Evolutionary conservation across 768 basidiomycete species (phyloP).

Genomic region (Candolleomyces eurysporus): DNA sequence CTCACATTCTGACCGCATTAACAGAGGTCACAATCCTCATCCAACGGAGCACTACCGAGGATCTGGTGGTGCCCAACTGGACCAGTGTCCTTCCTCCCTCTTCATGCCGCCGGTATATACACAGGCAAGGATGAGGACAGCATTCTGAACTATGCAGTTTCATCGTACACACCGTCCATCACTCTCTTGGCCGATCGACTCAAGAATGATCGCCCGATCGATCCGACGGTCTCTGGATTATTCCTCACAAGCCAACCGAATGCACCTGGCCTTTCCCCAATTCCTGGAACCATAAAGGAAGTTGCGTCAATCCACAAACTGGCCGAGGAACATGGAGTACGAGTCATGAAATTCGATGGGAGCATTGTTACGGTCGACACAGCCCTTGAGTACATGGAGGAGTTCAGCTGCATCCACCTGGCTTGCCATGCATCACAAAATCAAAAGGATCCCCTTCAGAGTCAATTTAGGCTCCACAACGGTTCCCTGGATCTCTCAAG

Average conservation of each 20-base stretch:
- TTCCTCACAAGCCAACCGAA: conserved; percentile 5
- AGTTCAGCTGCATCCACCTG: conserved; percentile 25
- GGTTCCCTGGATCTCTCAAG: conserved; percentile 13
- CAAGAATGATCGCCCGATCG: no score
- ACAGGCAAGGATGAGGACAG: not conserved
- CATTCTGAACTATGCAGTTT: conserved; percentile 1
- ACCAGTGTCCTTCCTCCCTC: not conserved
- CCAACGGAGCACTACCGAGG: not conserved
- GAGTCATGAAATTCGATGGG: conserved; percentile 18
- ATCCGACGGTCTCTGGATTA: not conserved
- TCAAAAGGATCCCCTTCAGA: conserved; percentile 19
- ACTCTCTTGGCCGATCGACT: not conserved
- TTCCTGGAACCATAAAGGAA: conserved; percentile 12
- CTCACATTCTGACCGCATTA: not conserved
- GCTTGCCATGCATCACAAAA: conserved; percentile 34
- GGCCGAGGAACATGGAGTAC: not conserved
- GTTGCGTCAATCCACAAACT: not conserved
- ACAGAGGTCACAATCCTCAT: not conserved
- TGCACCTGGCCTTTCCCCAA: not conserved
- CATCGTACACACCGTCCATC: conserved; percentile 9
- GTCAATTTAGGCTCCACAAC: conserved; percentile 19
- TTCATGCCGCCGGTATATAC: conserved; percentile 7
- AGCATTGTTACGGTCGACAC: conserved; percentile 10
- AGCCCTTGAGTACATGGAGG: conserved; percentile 13
- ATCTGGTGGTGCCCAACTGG: conserved; percentile 9